phyloP scores from a whole-genome alignment of 2,329 filamentous ascomycete genomes.

The Aureobasidium pullulans region DNA sequence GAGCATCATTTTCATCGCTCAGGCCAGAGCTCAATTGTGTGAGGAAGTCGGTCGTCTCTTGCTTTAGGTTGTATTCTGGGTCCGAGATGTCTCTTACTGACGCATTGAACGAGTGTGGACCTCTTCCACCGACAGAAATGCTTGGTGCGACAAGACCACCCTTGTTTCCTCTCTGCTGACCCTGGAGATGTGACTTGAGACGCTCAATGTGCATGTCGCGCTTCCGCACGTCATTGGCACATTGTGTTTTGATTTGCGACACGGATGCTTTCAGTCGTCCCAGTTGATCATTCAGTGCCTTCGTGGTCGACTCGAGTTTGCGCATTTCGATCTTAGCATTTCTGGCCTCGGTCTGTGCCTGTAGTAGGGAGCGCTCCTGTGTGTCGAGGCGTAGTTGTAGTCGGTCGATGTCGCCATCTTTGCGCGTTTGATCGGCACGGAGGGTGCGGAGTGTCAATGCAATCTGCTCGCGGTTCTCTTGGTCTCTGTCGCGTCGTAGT shows the following conservation, averaged over 20 bases:
- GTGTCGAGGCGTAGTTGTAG: slow-evolving; percentile 34
- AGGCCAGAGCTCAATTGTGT: slow-evolving; percentile 74
- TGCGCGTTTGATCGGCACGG: slow-evolving; percentile 66
- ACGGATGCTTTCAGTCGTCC: slow-evolving; percentile 70
- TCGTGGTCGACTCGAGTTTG: slow-evolving; percentile 67
- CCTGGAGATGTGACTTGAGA: slow-evolving; percentile 77
- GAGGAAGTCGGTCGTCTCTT: slow-evolving; percentile 86
- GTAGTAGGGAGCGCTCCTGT: slow-evolving; percentile 63
- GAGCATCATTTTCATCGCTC: slow-evolving; percentile 83
- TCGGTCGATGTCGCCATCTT: slow-evolving; percentile 55
- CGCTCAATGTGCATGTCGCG: slow-evolving; percentile 82
- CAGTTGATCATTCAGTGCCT: slow-evolving; percentile 74
- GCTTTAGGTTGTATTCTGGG: slow-evolving; percentile 62
- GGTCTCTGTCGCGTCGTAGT: slow-evolving; percentile 83
- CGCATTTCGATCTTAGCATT: slow-evolving; percentile 75
- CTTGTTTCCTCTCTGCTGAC: slow-evolving; percentile 47
- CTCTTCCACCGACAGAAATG: slow-evolving; percentile 43
- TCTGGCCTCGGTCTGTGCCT: slow-evolving; percentile 65
- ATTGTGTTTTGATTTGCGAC: slow-evolving; percentile 75
- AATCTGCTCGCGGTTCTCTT: slow-evolving; percentile 77
- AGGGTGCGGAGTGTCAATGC: slow-evolving; percentile 70
- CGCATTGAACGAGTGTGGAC: slow-evolving; percentile 39
- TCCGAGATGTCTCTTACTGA: slow-evolving; percentile 44
- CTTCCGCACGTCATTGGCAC: slow-evolving; percentile 83
- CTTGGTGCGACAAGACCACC: slow-evolving; percentile 36